A percentile compares a stretch with the other conserved stretches of the same genome.
Evolutionary conservation across 2,329 filamentous ascomycete species (phyloP).

Genomic region (Cyphellophora attinorum): DNA sequence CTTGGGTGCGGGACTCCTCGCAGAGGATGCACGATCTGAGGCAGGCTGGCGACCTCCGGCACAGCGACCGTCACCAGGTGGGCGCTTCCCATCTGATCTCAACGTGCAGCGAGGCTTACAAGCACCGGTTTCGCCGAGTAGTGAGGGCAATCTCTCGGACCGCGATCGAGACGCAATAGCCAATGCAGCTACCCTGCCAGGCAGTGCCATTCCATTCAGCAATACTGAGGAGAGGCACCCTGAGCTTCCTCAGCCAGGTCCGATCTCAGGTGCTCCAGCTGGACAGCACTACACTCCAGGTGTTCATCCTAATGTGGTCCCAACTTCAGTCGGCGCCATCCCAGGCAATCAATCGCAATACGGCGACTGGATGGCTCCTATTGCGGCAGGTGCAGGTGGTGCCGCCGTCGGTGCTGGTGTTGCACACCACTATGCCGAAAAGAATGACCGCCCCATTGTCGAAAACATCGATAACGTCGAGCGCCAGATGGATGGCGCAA

Average conservation of each 20-base stretch:
- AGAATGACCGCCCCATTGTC: constrained; percentile 4
- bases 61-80: constrained; percentile 78
- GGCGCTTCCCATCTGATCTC: constrained; percentile 91
- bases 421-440: constrained; percentile 12
- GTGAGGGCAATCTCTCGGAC: constrained; percentile 69
- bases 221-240: constrained; percentile 11
- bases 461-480: constrained; percentile 4
- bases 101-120: constrained; percentile 80
- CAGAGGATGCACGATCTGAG: constrained; percentile 19
- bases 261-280: constrained; percentile 1
- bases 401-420: constrained; percentile 16
- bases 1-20: constrained; percentile 17
- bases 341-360: constrained; percentile 24
- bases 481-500: constrained; percentile 5
- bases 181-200: constrained; percentile 47
- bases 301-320: constrained; percentile 12
- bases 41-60: constrained; percentile 32
- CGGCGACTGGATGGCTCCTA: constrained; percentile 45
- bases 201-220: constrained; percentile 27
- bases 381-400: constrained; percentile 24
- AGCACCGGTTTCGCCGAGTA: constrained; percentile 68
- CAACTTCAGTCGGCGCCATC: not conserved
- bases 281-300: constrained; percentile 9
- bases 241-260: constrained; percentile 7
- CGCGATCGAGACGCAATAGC: constrained; percentile 53